These are phyloP conservation scores for Macadamia integrifolia DNA, from an alignment of 164 flowering plant genomes.

Conservation along the genomic window DNA sequence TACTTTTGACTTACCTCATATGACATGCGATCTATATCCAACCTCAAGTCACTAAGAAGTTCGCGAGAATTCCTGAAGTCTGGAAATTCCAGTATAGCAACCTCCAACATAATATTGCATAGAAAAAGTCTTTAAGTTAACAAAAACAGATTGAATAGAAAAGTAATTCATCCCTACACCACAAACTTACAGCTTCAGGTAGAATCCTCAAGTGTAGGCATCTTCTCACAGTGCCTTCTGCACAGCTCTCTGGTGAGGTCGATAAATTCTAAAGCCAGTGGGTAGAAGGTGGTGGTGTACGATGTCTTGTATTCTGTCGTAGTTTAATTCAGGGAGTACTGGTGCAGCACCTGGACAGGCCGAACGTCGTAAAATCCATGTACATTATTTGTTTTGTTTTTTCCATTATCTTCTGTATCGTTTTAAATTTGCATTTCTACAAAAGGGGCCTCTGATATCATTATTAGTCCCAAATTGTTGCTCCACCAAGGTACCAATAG, in stretches of 20 bases:
- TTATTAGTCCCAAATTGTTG: constrained; percentile 29
- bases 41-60: constrained; percentile 76
- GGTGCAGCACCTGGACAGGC: no score
- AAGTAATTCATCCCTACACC: neutral
- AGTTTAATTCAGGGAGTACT: no score
- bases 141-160: neutral
- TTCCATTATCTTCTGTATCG: no score
- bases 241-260: constrained; percentile 31
- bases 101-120: constrained; percentile 38
- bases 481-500: constrained; percentile 44
- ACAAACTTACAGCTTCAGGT: constrained; percentile 50
- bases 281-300: constrained; percentile 20
- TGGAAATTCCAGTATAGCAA: constrained; percentile 55
- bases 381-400: no score
- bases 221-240: constrained; percentile 38
- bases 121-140: neutral
- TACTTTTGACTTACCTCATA: constrained; percentile 57
- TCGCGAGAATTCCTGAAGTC: constrained; percentile 41
- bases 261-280: constrained; percentile 42
- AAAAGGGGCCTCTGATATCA: constrained; percentile 23
- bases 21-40: constrained; percentile 94
- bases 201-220: constrained; percentile 50
- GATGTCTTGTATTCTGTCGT: no score
- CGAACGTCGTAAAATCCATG: no score
- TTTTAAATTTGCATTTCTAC: no score